phyloP scores from a whole-genome alignment of 441 rosid genomes.

The Pelargonium australe region DNA sequence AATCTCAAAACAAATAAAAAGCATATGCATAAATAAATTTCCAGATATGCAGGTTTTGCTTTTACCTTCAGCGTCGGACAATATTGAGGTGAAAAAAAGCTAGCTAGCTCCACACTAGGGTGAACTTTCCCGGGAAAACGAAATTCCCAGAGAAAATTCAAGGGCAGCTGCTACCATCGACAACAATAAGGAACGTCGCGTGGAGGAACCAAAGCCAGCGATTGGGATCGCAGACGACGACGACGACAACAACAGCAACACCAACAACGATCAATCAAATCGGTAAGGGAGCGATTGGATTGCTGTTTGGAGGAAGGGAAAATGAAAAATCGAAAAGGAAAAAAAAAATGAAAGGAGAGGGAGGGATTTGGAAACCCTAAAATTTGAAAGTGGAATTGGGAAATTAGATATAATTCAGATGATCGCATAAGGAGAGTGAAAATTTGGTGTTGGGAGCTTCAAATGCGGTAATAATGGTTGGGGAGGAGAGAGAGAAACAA shows the following conservation, averaged over 20 bases:
- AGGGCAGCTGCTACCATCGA: background rate
- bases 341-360: background rate
- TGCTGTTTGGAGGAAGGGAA: background rate
- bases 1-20: background rate
- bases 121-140: background rate
- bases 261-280: too few species aligned
- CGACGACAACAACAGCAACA: too few species aligned
- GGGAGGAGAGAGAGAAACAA: too few species aligned
- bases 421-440: too few species aligned
- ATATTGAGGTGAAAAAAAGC: background rate
- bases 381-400: background rate
- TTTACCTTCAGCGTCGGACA: background rate
- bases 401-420: too few species aligned
- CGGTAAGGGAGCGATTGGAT: background rate
- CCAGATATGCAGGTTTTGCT: background rate
- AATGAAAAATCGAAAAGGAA: background rate
- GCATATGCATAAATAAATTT: too few species aligned
- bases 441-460: too few species aligned
- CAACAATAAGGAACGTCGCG: background rate
- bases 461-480: too few species aligned
- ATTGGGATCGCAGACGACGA: too few species aligned
- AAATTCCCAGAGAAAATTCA: slow-evolving; percentile 1
- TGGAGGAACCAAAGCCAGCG: background rate
- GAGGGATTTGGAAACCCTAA: slow-evolving; percentile 8
- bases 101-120: background rate